A percentile compares a stretch with the other conserved stretches of the same genome.
Evolutionary conservation across 73 alveolate genomes (phyloP).

Genomic region (Paramecium octaurelia): DNA sequence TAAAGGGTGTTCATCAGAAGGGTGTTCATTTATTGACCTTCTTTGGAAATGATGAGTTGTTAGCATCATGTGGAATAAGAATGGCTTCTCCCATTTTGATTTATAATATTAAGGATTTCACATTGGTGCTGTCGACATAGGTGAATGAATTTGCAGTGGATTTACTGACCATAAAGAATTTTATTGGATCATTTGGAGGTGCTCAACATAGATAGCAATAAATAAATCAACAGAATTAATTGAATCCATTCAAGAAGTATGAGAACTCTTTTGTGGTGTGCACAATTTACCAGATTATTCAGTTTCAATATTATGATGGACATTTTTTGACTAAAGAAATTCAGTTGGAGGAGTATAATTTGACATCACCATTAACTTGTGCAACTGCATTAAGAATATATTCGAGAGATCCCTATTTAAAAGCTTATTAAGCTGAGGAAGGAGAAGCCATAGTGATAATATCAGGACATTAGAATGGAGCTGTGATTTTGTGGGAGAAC

Average conservation of each 20-base stretch:
- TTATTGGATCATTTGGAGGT: slow-evolving; percentile 52
- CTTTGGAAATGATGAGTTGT: slow-evolving; percentile 55
- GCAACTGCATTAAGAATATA: slow-evolving; percentile 58
- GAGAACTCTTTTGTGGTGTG: slow-evolving; percentile 60
- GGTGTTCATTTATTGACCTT: slow-evolving; percentile 58
- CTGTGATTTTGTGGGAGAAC: slow-evolving; percentile 49
- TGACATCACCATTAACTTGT: slow-evolving; percentile 44
- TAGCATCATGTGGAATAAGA: slow-evolving; percentile 64
- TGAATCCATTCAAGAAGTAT: slow-evolving; percentile 31
- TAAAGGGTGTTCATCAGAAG: slow-evolving; percentile 88
- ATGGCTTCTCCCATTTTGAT: slow-evolving; percentile 57
- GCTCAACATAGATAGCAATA: not conserved
- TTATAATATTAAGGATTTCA: slow-evolving; percentile 51
- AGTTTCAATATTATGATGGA: slow-evolving; percentile 56
- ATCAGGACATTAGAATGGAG: slow-evolving; percentile 59
- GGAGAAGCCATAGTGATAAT: slow-evolving; percentile 47
- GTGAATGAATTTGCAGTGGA: slow-evolving; percentile 59
- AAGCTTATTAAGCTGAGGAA: slow-evolving; percentile 39
- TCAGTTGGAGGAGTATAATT: slow-evolving; percentile 18
- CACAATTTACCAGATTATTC: not conserved
- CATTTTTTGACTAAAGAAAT: slow-evolving; percentile 57
- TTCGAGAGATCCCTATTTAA: slow-evolving; percentile 48
- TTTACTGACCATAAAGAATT: slow-evolving; percentile 42
- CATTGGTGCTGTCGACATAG: slow-evolving; percentile 45
- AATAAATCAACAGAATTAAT: not conserved